These are phyloP conservation scores for Cercospora zeae-maydis DNA, from an alignment of 2,329 filamentous ascomycete genomes.

Conservation along the genomic window DNA sequence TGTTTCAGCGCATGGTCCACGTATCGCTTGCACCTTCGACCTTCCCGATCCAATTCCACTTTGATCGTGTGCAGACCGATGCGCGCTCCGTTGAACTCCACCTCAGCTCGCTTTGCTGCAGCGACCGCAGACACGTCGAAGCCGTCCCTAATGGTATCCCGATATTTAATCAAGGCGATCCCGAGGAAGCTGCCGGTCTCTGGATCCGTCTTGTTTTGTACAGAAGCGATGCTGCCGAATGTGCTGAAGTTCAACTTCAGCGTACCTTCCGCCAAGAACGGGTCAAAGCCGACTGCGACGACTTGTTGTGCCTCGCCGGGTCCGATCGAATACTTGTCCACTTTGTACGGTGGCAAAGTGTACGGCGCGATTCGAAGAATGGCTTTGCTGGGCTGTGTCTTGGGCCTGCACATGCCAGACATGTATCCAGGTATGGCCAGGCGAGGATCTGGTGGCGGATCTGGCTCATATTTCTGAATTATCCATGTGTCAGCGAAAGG, in stretches of 20 bases:
- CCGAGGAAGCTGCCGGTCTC: constrained; percentile 91
- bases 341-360: constrained; percentile 73
- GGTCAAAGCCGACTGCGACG: constrained; percentile 94
- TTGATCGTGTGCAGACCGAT: constrained; percentile 74
- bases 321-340: constrained; percentile 82
- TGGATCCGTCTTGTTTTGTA: constrained; percentile 92
- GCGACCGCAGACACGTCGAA: constrained; percentile 65
- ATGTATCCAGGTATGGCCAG: constrained; percentile 63
- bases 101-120: constrained; percentile 76
- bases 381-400: constrained; percentile 62
- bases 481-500: constrained; percentile 39
- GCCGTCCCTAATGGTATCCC: constrained; percentile 60
- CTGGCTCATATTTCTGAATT: constrained; percentile 57
- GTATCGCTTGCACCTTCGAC: constrained; percentile 73
- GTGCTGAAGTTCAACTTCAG: constrained; percentile 71
- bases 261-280: constrained; percentile 68
- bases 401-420: constrained; percentile 46
- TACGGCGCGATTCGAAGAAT: constrained; percentile 71
- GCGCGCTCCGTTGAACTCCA: constrained; percentile 71
- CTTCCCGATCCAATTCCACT: constrained; percentile 87
- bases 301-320: constrained; percentile 87
- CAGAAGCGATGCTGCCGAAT: constrained; percentile 83
- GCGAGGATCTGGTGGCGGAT: constrained; percentile 81
- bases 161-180: constrained; percentile 86
- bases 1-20: constrained; percentile 70